Conservation (phyloP, 495 filamentous ascomycete genomes). For the Penicillium verhagenii region DNA sequence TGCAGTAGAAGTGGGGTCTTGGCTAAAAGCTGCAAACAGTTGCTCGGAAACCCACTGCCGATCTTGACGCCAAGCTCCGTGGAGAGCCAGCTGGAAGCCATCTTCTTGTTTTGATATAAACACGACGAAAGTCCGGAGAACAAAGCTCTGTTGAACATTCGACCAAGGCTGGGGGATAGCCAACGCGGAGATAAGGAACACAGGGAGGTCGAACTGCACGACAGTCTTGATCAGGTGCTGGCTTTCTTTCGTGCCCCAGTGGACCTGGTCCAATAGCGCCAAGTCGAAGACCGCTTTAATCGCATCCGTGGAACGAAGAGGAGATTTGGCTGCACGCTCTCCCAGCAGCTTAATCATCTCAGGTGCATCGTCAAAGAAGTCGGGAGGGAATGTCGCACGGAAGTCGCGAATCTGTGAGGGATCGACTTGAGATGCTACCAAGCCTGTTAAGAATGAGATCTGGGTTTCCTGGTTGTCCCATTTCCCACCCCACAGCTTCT, state of each 20-base stretch:
- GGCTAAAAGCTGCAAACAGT: constrained; percentile 74
- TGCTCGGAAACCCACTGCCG: constrained; percentile 75
- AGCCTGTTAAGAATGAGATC: constrained; percentile 84
- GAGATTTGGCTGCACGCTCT: constrained; percentile 74
- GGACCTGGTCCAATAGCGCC: constrained; percentile 62
- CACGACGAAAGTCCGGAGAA: constrained; percentile 59
- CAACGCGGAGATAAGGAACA: constrained; percentile 78
- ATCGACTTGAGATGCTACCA: constrained; percentile 74
- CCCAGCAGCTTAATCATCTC: constrained; percentile 69
- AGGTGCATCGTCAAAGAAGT: constrained; percentile 72
- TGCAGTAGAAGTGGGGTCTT: constrained; percentile 70
- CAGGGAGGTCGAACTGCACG: constrained; percentile 52
- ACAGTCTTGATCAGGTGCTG: constrained; percentile 55
- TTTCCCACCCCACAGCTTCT: constrained; percentile 84
- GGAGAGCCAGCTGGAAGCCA: constrained; percentile 78
- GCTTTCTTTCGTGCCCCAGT: constrained; percentile 64
- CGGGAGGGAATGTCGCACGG: constrained; percentile 69
- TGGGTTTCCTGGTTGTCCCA: constrained; percentile 87
- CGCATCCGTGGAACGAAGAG: constrained; percentile 84
- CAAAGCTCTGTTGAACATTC: constrained; percentile 58
- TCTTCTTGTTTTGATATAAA: constrained; percentile 63
- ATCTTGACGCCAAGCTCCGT: constrained; percentile 86
- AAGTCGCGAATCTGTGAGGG: constrained; percentile 78
- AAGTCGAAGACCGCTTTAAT: constrained; percentile 78
- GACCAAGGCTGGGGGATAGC: constrained; percentile 66